Evolutionary conservation across 2,329 filamentous ascomycete species (phyloP), one percentile per base, ranked within the genome.

Genomic region (Curvularia eragrostidis): DNA sequence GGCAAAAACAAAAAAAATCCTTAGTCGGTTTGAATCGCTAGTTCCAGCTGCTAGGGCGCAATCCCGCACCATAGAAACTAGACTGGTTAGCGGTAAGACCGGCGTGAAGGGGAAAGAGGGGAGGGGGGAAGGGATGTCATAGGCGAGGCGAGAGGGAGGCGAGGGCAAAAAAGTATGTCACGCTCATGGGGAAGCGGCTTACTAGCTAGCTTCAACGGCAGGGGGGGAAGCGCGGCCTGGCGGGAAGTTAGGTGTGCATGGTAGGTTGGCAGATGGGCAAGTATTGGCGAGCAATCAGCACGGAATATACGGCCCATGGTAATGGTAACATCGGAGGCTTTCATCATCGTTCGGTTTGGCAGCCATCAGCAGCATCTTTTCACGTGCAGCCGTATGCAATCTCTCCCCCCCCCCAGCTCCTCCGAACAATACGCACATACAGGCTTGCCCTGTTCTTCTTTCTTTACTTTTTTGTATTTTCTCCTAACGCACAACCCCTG

Each of bases 271-370:
- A 21, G 30, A 34, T 36, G 18, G 43, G 39, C 47, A 48, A 38
- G 36, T 57, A 24, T 57, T 43, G 30, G 44, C 49, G 54, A 56
- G 23, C 19, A 34, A 48, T 19, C 32, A 36, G 32, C 50, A 19
- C 30, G 30, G 34, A 49, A 38, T 48, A 24, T 26, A 36, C 32
- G 30, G 38, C 36, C 54, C 50, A 26, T 32, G 43, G 54, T 28
- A 48, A 30, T 48, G 54, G 43, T 53, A 18, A 36, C 36, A 36
- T 39, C 38, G 36, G 32, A 53, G 39, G 50, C 54, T 57, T 57
- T 46, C 26, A 46, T 32, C 26, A 46, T 36, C 32, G 6, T 34
- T 12, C 13, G 30, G n/a, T n/a, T 34, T 3, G 15, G 3, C 2
- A 7, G n/a, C n/a, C 15, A 36, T 36, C 15, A 36, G 32, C 32